Conservation (phyloP, 768 basidiomycete genomes). For the Agrocybe praecox region DNA sequence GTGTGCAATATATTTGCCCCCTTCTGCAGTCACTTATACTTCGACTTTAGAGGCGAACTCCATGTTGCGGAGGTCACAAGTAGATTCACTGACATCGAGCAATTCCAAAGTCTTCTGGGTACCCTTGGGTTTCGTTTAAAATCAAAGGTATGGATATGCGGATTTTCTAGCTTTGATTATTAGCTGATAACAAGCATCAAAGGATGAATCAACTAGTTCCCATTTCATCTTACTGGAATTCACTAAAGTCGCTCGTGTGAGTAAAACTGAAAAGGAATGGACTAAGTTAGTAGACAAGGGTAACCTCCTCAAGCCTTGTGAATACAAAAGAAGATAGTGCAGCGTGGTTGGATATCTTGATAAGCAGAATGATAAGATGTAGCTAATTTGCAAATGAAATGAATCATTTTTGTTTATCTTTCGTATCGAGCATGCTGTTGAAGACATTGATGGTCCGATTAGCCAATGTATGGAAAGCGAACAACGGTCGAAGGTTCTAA, state of each 20-base stretch:
- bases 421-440: not conserved
- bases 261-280: slow-evolving; percentile 64
- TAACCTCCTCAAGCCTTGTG: slow-evolving; percentile 78
- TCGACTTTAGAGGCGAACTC: slow-evolving; percentile 60
- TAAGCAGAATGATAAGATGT: not conserved
- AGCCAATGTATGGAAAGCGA: not conserved
- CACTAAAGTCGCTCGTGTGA: slow-evolving; percentile 52
- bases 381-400: not conserved
- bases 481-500: not conserved
- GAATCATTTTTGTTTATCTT: not conserved
- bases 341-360: not conserved
- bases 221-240: slow-evolving; percentile 90
- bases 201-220: slow-evolving; percentile 77
- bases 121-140: slow-evolving; percentile 75
- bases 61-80: slow-evolving; percentile 91
- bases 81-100: slow-evolving; percentile 69
- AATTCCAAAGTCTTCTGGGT: slow-evolving; percentile 63
- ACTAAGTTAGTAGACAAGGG: slow-evolving; percentile 51
- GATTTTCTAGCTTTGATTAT: not conserved
- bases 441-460: not conserved
- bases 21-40: slow-evolving; percentile 37
- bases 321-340: slow-evolving; percentile 85
- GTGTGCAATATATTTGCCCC: slow-evolving; percentile 28
- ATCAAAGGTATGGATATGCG: slow-evolving; percentile 54
- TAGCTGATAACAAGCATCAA: slow-evolving; percentile 2